Base-by-base conservation (phyloP, 2,329 filamentous ascomycete genomes). In the Penicillium sp. region DNA sequence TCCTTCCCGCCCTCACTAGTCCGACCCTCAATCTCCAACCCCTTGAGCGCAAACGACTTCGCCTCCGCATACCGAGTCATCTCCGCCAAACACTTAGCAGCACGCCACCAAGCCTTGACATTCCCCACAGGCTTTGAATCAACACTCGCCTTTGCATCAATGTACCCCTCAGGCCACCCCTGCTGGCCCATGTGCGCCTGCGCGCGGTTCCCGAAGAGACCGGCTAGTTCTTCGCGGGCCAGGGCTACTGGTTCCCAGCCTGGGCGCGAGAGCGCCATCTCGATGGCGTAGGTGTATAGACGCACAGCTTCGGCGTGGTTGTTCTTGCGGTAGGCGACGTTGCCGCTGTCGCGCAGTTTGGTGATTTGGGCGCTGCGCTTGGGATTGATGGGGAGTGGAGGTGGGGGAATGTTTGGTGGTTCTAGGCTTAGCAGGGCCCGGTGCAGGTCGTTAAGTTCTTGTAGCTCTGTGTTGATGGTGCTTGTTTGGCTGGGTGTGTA, bases 21-120 rank as follows among this genome's bases (percentile, higher is more conserved):
- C 41, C 66, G 82, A 10, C 86, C 87, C 74, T 95, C 90, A 67
- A 91, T 84, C 75, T 95, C 92, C 49, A 95, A 70, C 0, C 83
- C 90, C 65, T 82, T 79, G 57, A 79, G 80, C 35, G 95, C 79
- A 83, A 90, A 95, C 55, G 85, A 83, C 62, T 78, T 78, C 1
- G 91, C 90, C 81, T 97, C 92, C 47, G 88, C 83, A 64, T 88
- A 73, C 53, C 92, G 73, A 1, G 87, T 87, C 93, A 97, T 97
- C 81, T 98, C 93, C 58, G 86, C 73, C 66, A 97, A 72, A 66
- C 89, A 95, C 74, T 83, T 84, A 8, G 88, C 93, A 54, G 88
- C 78, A 54, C 93, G 79, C 86, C 89, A 96, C 89, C 92, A 97
- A 0, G 85, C 91, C 81, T 97, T 97, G 1, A 88, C 84, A 70